These are phyloP conservation scores for Castanea sativa DNA, from an alignment of 306 rosid genomes.

Conservation along the genomic window DNA sequence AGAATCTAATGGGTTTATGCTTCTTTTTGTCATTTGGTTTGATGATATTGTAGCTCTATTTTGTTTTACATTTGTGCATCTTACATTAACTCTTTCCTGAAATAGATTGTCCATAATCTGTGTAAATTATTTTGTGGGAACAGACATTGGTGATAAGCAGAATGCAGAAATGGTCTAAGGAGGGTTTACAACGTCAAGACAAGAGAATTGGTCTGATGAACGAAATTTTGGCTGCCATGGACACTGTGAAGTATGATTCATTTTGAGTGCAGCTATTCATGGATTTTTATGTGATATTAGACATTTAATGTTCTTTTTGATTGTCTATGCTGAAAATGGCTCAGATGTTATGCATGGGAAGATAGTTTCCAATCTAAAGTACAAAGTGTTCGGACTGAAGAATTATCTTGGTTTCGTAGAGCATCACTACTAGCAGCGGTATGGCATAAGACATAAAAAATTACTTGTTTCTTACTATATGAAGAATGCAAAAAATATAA, in stretches of 20 bases:
- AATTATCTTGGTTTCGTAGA: slow-evolving; percentile 81
- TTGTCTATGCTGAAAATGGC: slow-evolving; percentile 35
- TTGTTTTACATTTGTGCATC: neutral
- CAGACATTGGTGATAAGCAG: slow-evolving; percentile 84
- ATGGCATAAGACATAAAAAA: slow-evolving; percentile 24
- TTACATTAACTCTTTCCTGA: neutral
- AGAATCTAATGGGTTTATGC: neutral
- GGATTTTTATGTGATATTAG: neutral
- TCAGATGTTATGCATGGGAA: slow-evolving; percentile 98
- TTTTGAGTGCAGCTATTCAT: neutral
- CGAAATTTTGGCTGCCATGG: slow-evolving; percentile 98
- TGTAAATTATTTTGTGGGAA: slow-evolving; percentile 28
- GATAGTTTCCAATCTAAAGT: slow-evolving; percentile 89
- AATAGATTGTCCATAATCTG: neutral
- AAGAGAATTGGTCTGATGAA: slow-evolving; percentile 98
- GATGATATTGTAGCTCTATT: neutral
- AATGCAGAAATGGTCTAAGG: slow-evolving; percentile 80
- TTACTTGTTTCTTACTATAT: neutral
- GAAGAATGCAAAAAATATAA: neutral
- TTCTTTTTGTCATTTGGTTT: neutral
- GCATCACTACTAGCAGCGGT: slow-evolving; percentile 90
- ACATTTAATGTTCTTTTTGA: slow-evolving; percentile 21
- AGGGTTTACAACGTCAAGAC: slow-evolving; percentile 91
- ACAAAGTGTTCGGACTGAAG: slow-evolving; percentile 60
- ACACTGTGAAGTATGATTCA: slow-evolving; percentile 80